phyloP scores from a whole-genome alignment of 768 basidiomycete genomes.

The Candolleomyces aberdarensis region DNA sequence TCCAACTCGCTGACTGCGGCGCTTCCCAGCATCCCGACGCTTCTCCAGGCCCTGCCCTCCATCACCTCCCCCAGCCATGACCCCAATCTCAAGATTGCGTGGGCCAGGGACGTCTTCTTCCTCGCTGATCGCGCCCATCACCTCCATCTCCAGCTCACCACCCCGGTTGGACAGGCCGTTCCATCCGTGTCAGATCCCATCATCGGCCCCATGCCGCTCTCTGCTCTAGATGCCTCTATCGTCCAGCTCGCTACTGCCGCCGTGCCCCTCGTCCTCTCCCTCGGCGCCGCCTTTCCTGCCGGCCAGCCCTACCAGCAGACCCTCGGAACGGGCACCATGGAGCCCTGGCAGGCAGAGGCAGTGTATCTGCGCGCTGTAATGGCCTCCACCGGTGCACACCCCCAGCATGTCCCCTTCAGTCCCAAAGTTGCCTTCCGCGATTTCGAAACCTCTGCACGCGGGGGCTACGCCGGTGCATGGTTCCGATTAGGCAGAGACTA shows the following conservation, averaged over 20 bases:
- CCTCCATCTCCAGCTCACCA: constrained; percentile 5
- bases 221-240: constrained; percentile 50
- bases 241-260: constrained; percentile 60
- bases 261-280: constrained; percentile 58
- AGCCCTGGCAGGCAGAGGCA: constrained; percentile 46
- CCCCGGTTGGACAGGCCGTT: neutral
- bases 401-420: constrained; percentile 60
- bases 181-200: constrained; percentile 35
- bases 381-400: constrained; percentile 69
- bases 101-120: constrained; percentile 81
- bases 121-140: constrained; percentile 63
- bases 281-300: constrained; percentile 33
- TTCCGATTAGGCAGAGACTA: constrained; percentile 90
- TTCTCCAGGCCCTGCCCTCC: constrained; percentile 47
- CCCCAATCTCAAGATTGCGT: constrained; percentile 62
- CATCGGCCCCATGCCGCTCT: constrained; percentile 51
- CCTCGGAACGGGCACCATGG: constrained; percentile 13
- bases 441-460: constrained; percentile 79
- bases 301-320: constrained; percentile 15
- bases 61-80: constrained; percentile 56
- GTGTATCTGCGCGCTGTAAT: constrained; percentile 74
- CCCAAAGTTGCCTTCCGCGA: constrained; percentile 84
- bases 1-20: constrained; percentile 60
- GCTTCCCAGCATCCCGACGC: constrained; percentile 60
- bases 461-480: constrained; percentile 81